Conservation (phyloP, 257 asterid genomes). For the Solanum etuberosum region DNA sequence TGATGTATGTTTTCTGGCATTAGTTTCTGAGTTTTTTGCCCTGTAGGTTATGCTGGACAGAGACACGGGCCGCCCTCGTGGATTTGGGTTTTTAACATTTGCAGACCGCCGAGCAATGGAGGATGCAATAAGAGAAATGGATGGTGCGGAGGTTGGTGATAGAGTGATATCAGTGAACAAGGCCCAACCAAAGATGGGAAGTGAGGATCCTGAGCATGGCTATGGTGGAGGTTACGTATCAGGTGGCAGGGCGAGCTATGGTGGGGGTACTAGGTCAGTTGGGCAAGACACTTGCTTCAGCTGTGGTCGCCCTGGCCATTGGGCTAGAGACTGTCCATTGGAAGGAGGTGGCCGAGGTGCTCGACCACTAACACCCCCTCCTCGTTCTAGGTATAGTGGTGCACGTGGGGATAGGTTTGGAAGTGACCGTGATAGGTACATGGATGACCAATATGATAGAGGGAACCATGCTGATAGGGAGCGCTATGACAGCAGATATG, state of each 20-base stretch:
- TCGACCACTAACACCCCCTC: slow-evolving; percentile 64
- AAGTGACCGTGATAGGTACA: slow-evolving; percentile 37
- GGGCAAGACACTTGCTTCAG: slow-evolving; percentile 94
- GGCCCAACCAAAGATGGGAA: slow-evolving; percentile 84
- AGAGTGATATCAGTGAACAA: slow-evolving; percentile 85
- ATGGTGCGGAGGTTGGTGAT: slow-evolving; percentile 83
- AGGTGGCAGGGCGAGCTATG: slow-evolving; percentile 63
- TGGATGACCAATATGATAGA: slow-evolving; percentile 68
- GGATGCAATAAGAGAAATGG: slow-evolving; percentile 88
- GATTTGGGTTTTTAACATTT: slow-evolving; percentile 93
- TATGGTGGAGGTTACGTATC: slow-evolving; percentile 59
- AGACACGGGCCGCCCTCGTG: slow-evolving; percentile 98
- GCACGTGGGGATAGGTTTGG: slow-evolving; percentile 72
- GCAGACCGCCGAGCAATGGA: slow-evolving; percentile 93
- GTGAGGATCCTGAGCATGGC: slow-evolving; percentile 54
- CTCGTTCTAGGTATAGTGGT: slow-evolving; percentile 66
- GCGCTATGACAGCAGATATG: slow-evolving; percentile 67
- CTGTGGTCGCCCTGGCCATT: slow-evolving; percentile 96
- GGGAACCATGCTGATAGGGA: slow-evolving; percentile 51
- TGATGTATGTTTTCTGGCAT: neutral
- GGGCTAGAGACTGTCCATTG: slow-evolving; percentile 99
- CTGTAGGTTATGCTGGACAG: slow-evolving; percentile 84
- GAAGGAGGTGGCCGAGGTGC: slow-evolving; percentile 66
- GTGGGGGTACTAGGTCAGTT: slow-evolving; percentile 54
- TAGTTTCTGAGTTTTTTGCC: neutral